Conservation (phyloP, 2,329 filamentous ascomycete genomes). For the Plenodomus tracheiphilus region DNA sequence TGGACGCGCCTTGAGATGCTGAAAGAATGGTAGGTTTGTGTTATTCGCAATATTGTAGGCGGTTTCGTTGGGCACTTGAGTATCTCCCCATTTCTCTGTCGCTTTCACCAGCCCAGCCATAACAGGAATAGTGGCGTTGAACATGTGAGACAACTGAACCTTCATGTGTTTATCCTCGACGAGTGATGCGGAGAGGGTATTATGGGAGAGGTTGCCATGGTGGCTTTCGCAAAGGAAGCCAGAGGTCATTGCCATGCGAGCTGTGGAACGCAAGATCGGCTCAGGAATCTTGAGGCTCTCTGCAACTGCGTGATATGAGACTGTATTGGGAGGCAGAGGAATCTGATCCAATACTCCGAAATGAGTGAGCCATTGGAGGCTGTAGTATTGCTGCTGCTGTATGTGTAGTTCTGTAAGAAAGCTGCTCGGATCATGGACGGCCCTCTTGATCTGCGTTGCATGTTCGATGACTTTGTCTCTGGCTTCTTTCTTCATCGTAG, state of each 20-base stretch:
- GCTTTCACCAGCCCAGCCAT: slow-evolving; percentile 1
- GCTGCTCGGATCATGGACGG: slow-evolving; percentile 2
- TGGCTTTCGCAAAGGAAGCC: slow-evolving; percentile 1
- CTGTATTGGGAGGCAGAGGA: neutral
- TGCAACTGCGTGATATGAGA: slow-evolving; percentile 1
- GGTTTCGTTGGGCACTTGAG: slow-evolving; percentile 3
- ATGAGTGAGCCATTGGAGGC: slow-evolving; percentile 1
- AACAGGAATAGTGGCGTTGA: neutral
- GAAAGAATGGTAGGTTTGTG: slow-evolving; percentile 5
- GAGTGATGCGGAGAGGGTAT: neutral
- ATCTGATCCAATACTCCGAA: slow-evolving; percentile 1
- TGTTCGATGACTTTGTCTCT: slow-evolving; percentile 2
- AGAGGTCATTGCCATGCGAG: slow-evolving; percentile 2
- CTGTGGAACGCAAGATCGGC: neutral
- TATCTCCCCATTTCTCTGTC: slow-evolving; percentile 8
- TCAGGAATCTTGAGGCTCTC: slow-evolving; percentile 5
- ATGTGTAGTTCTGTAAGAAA: slow-evolving; percentile 2
- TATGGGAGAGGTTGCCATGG: neutral
- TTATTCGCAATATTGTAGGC: slow-evolving; percentile 9
- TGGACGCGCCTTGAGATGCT: slow-evolving; percentile 1
- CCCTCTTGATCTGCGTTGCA: neutral
- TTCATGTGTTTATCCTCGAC: neutral
- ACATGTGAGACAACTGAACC: neutral
- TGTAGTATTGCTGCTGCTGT: slow-evolving; percentile 4
- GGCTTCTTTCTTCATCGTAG: slow-evolving; percentile 1